Percentiles rank a stretch among this genome's conserved stretches.
These are phyloP conservation scores for Castanopsis chinensis DNA, from an alignment of 306 rosid species.

Conservation along the genomic window DNA sequence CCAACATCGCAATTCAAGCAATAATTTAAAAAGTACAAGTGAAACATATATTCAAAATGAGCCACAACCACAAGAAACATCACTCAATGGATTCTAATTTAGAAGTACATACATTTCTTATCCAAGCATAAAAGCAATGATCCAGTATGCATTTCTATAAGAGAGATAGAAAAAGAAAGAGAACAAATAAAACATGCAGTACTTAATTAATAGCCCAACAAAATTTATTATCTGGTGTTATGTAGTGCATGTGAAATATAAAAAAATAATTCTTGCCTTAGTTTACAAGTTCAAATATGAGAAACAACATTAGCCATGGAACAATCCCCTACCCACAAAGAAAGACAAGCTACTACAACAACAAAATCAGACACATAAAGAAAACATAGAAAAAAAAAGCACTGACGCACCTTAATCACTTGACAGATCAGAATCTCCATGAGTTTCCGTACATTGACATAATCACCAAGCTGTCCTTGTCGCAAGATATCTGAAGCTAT, in stretches of 20 bases:
- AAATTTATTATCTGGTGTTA: background rate
- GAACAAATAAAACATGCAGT: too few species aligned
- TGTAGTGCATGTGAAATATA: background rate
- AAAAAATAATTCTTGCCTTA: background rate
- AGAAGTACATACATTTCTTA: too few species aligned
- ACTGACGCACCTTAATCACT: conserved; percentile 70
- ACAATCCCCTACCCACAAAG: background rate
- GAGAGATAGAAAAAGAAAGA: too few species aligned
- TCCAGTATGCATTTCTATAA: too few species aligned
- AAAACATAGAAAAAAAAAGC: background rate
- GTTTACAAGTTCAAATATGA: background rate
- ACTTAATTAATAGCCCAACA: background rate
- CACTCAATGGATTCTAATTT: too few species aligned
- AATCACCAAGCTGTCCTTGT: conserved; percentile 97
- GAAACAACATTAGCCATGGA: background rate
- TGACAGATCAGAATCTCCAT: conserved; percentile 86
- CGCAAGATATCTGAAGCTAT: conserved; percentile 95
- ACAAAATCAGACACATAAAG: background rate
- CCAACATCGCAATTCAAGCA: background rate
- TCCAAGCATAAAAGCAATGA: too few species aligned
- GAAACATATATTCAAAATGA: background rate
- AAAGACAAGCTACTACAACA: background rate
- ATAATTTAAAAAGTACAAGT: background rate
- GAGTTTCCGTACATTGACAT: conserved; percentile 83
- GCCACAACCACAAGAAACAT: background rate